Conservation (phyloP, 208 protist species). For the Chromosphaera perkinsii region DNA sequence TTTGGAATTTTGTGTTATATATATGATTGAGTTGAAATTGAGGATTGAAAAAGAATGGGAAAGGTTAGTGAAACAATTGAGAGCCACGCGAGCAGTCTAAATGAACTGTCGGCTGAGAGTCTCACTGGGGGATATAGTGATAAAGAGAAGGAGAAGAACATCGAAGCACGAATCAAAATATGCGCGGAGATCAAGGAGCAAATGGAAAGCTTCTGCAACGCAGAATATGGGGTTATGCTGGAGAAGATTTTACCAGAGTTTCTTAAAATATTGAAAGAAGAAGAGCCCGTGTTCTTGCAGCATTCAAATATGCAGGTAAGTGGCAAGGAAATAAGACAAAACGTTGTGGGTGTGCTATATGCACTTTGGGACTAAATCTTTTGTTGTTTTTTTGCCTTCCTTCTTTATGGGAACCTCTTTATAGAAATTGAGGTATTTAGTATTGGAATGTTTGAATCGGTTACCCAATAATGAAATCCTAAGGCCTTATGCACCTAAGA, state of each 20-base stretch:
- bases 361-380: neutral
- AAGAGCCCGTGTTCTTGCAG: neutral
- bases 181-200: neutral
- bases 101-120: no score
- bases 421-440: slow-evolving; percentile 61
- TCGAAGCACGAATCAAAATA: neutral
- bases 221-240: slow-evolving; percentile 9
- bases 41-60: no score
- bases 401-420: neutral
- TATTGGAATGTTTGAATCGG: slow-evolving; percentile 68
- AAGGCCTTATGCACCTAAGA: slow-evolving; percentile 35
- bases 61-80: no score
- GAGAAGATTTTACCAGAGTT: neutral
- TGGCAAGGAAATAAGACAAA: neutral
- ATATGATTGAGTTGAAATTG: no score
- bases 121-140: no score
- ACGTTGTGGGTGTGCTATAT: neutral
- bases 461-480: slow-evolving; percentile 63
- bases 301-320: no score
- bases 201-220: slow-evolving; percentile 3
- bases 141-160: no score
- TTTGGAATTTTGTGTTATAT: no score
- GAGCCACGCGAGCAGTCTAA: neutral
- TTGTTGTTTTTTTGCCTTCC: neutral
- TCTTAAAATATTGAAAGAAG: neutral